Evolutionary conservation across 371 early-diverging fungal genomes (phyloP).

Genomic region (Mortierella sp.): DNA sequence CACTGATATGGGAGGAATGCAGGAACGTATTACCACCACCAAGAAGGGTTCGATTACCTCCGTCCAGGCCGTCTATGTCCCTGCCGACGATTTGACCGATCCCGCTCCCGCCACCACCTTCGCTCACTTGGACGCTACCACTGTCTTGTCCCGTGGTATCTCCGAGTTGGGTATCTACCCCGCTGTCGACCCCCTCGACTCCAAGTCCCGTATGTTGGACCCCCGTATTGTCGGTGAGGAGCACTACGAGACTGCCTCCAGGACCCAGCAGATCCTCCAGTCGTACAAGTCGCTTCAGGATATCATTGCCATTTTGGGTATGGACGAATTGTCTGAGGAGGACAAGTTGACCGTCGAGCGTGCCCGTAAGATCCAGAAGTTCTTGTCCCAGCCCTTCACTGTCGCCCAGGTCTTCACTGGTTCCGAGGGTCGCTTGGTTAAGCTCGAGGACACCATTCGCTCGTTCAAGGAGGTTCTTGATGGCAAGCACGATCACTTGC

Average conservation of each 20-base stretch:
- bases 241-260: slow-evolving; percentile 96
- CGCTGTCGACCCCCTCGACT: slow-evolving; percentile 98
- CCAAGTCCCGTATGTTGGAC: slow-evolving; percentile 97
- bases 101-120: slow-evolving; percentile 99
- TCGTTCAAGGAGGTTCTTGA: slow-evolving; percentile 96
- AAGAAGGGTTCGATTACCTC: slow-evolving; percentile 99
- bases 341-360: slow-evolving; percentile 98
- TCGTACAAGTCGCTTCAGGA: slow-evolving; percentile 98
- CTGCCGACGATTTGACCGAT: slow-evolving; percentile 99
- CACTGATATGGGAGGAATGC: slow-evolving; percentile 89
- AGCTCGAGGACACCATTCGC: slow-evolving; percentile 94
- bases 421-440: slow-evolving; percentile 95
- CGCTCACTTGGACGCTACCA: slow-evolving; percentile 99
- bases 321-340: slow-evolving; percentile 98
- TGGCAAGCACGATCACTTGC: slow-evolving; percentile 95
- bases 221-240: slow-evolving; percentile 96
- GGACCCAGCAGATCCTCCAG: slow-evolving; percentile 96
- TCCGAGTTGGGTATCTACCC: slow-evolving; percentile 99
- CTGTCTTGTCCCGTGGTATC: slow-evolving; percentile 98
- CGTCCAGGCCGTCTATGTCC: slow-evolving; percentile 98
- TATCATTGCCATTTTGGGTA: slow-evolving; percentile 98
- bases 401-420: slow-evolving; percentile 98
- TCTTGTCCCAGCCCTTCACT: slow-evolving; percentile 98
- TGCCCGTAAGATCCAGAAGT: slow-evolving; percentile 95
- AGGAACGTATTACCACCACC: slow-evolving; percentile 99